Base-by-base conservation (phyloP, 371 early-diverging fungal genomes). In the Actinomortierella wolfii region DNA sequence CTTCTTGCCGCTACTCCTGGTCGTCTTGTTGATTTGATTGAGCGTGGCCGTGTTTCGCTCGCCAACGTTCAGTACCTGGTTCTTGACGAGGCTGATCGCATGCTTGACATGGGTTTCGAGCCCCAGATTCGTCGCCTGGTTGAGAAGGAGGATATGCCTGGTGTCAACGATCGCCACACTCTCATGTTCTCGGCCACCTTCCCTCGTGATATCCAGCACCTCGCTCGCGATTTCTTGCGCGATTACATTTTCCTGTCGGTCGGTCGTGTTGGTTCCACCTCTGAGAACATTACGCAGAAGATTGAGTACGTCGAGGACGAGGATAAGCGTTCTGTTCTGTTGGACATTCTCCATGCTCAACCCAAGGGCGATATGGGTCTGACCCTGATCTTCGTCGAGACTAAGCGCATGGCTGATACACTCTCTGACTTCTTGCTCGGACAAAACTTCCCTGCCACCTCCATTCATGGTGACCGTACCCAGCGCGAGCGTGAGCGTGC, bases 41-140 rank as follows among this genome's bases (percentile, higher is more conserved):
- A 97, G 76, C 92, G 97, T 54, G 91, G 92, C 14, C 87, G 89
- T 49, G 78, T 98, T 43, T 92, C 93, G 28, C 85, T 97, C 28
- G 73, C 83, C 40, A 83, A 84, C 54, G 84, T 96, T 64, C 82
- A 86, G 53, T 97, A 93, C 70, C 80, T 99, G 29, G 96, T 99
- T 6, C 80, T 99, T 20, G 99, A 99, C 77, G 99, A 99, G 81
- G 99, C 99, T 23, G 99, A 99, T 81, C 92, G 99, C 62, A 96
- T 98, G 95, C 86, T 98, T 44, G 99, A 99, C 73, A 98, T 97
- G 97, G 99, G 99, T 56, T 99, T 99, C 81, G 98, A 98, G 78
- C 95, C 96, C 39, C 99, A 99, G 79, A 98, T 99, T 64, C 88
- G 99, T 56, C 92, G 93, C 40, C 94, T 99, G 65, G 97, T 99